These are phyloP conservation scores for Leptomonas pyrrhocoris DNA, from an alignment of 208 protist species.

Conservation along the genomic window DNA sequence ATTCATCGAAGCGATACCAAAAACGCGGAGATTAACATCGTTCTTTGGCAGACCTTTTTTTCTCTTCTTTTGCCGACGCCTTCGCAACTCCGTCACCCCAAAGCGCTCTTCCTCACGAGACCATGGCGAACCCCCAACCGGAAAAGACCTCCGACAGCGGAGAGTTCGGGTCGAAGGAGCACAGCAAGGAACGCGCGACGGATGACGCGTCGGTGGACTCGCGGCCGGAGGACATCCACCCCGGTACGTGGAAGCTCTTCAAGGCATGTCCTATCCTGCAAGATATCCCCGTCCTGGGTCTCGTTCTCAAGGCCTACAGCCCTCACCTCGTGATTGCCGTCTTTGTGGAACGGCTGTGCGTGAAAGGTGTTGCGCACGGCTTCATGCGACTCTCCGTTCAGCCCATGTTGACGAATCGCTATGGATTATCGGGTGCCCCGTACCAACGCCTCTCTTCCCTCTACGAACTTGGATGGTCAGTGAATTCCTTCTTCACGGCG, in stretches of 20 bases:
- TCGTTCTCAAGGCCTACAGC: conserved; percentile 25
- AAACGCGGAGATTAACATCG: too few species aligned
- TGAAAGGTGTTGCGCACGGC: conserved; percentile 21
- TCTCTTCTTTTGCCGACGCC: too few species aligned
- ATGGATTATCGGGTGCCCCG: conserved; percentile 34
- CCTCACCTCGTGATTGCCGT: conserved; percentile 21
- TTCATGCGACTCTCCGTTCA: conserved; percentile 31
- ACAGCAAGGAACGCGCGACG: not conserved
- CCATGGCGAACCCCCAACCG: not conserved
- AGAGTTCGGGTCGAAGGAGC: not conserved
- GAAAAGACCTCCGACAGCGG: not conserved
- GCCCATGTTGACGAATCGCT: conserved; percentile 38
- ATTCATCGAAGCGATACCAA: too few species aligned
- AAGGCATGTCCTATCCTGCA: conserved; percentile 23
- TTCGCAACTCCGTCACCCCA: too few species aligned
- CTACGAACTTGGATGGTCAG: conserved; percentile 55
- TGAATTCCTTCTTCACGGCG: conserved; percentile 66
- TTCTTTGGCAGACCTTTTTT: too few species aligned
- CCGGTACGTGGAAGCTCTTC: conserved; percentile 19
- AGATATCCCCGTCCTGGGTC: conserved; percentile 33
- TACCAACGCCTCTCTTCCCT: conserved; percentile 66
- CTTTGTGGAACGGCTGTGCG: conserved; percentile 20
- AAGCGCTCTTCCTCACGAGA: too few species aligned
- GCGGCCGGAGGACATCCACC: conserved; percentile 22
- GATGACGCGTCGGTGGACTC: conserved; percentile 9